Evolutionary conservation across 768 basidiomycete species (phyloP).

Genomic region (Lactarius psammicola): DNA sequence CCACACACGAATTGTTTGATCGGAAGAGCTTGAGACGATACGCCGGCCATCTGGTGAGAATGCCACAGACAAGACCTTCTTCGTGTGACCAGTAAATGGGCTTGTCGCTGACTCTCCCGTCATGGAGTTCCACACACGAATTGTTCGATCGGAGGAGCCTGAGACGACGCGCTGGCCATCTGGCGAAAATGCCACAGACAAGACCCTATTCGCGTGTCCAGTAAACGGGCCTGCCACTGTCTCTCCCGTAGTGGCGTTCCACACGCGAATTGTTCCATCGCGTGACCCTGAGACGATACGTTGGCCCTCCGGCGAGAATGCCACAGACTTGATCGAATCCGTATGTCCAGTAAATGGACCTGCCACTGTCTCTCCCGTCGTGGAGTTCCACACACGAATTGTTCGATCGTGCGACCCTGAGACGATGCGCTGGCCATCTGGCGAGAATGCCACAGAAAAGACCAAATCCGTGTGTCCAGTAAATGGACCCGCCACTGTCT

Average conservation of each 20-base stretch:
- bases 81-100: constrained; percentile 9
- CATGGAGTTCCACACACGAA: not conserved
- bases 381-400: constrained; percentile 9
- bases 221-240: not conserved
- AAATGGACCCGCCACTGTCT: not conserved
- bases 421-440: constrained; percentile 1
- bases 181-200: not conserved
- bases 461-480: not conserved
- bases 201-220: not conserved
- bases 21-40: not conserved
- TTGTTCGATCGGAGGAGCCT: not conserved
- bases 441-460: constrained; percentile 8
- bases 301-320: not conserved
- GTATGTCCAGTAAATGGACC: not conserved
- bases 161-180: not conserved
- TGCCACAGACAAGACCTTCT: constrained; percentile 18
- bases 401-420: constrained; percentile 5
- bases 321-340: not conserved
- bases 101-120: not conserved
- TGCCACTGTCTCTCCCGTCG: not conserved
- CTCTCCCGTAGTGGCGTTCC: not conserved
- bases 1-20: not conserved
- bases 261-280: not conserved
- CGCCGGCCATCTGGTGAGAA: constrained; percentile 20
- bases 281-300: constrained; percentile 36